These are phyloP conservation scores for Funneliformis caledonium DNA, from an alignment of 371 early-diverging fungal species.

Conservation along the genomic window DNA sequence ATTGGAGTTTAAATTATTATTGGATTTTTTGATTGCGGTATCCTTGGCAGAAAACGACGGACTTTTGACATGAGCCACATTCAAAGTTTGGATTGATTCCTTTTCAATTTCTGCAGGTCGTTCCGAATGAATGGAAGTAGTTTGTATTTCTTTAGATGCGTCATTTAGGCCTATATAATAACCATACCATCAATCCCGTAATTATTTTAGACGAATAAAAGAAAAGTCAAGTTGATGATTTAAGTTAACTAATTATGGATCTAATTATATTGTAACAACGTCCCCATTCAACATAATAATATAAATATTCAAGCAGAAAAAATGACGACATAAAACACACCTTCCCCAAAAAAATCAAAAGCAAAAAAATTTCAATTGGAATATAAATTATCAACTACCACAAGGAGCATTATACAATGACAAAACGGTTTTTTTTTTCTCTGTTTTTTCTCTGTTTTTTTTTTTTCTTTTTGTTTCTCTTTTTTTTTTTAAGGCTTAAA, in stretches of 20 bases:
- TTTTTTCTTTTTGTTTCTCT: not conserved
- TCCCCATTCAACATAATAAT: not conserved
- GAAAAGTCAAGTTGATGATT: conserved; percentile 9
- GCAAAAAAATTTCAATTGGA: conserved; percentile 17
- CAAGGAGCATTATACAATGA: not conserved
- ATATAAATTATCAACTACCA: conserved; percentile 8
- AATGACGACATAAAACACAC: conserved; percentile 26
- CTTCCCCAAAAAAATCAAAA: conserved; percentile 37
- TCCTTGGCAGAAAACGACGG: conserved; percentile 17
- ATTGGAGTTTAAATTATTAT: not conserved
- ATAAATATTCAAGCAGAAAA: conserved; percentile 7
- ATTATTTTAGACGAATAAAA: conserved; percentile 9
- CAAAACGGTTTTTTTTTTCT: conserved; percentile 21
- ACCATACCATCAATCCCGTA: not conserved
- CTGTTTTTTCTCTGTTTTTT: no score
- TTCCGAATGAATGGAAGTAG: conserved; percentile 36
- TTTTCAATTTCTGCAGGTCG: conserved; percentile 28
- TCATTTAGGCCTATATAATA: conserved; percentile 39
- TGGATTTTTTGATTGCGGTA: conserved; percentile 3
- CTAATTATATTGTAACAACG: not conserved
- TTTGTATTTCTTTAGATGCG: conserved; percentile 37
- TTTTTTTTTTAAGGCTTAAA: conserved; percentile 1
- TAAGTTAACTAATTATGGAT: conserved; percentile 16
- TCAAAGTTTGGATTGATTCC: conserved; percentile 17
- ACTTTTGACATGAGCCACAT: conserved; percentile 16